Evolutionary conservation across 1,284 basidiomycete species (phyloP), one percentile per base, ranked within the genome.

Genomic region (Pascua guehoae): DNA sequence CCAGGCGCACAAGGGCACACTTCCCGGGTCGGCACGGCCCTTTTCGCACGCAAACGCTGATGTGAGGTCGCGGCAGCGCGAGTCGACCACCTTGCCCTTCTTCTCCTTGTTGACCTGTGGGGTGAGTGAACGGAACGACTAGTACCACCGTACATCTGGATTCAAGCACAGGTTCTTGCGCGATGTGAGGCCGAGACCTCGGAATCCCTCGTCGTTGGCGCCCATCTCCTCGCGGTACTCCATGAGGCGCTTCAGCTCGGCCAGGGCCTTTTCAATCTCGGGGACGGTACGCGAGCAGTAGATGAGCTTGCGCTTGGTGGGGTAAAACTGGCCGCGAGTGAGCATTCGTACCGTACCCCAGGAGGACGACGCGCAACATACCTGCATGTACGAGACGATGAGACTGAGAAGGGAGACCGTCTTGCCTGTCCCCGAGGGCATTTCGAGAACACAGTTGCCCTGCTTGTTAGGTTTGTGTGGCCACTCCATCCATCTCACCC

Each of bases 261-360:
- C 87, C 48, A 99, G 81, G 0, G 96, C 96, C 77, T 99, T 99
- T 77, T 99, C 96, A 66, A 99, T 99, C 79, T 99, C 96, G 8
- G 96, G 96, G n/a, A 99, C 96, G 4, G 96, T 99, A 71, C 96
- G 94, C 24, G 96, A 98, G 78, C 96, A 99, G 77, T 99, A 99
- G 66, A 99, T 88, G 65, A 99, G 86, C 76, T 98, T 98, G 62
- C 96, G 84, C 61, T 88, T 86, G 9, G 86, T 88, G 10, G 92
- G 89, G 73, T 94, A 91, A 78, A 93, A 96, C 89, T 94, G 64
- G 39, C 5, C n/a, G n/a, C n/a, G n/a, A n/a, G n/a, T n/a, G n/a
- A n/a, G n/a, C n/a, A n/a, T n/a, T n/a, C n/a, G n/a, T n/a, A n/a
- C n/a, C n/a, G 43, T 43, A 55, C 52, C 41, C 53, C 8, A 32